Base-by-base conservation (phyloP, 306 rosid species). In the Cucurbita argyrosperma region DNA sequence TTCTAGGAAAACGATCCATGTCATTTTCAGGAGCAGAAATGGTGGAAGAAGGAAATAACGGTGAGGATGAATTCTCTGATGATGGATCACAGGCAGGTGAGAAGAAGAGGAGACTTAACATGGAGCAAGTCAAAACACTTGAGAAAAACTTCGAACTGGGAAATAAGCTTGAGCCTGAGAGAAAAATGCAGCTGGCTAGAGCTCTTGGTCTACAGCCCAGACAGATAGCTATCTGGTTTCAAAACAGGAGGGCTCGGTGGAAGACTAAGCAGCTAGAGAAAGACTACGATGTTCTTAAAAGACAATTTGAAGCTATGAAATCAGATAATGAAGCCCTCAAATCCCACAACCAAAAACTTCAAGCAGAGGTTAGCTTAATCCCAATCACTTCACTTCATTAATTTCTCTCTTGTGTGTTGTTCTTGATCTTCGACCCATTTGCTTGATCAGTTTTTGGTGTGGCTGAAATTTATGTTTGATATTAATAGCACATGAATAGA, bases 211-310 rank as follows among this genome's bases (percentile, higher is more conserved):
- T 76, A 8, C 79, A 76, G 54, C 79, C 79, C 0, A 63, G 79
- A n/a, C 79, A 76, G 23, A 76, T 76, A 51, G 79, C 79, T 38
- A 76, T 76, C 52, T 76, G 79, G 79, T 76, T 76, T 42, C 79
- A 76, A n/a, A 76, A 76, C 53, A 64, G 79, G 13, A 76, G 79
- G 56, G 79, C 79, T 4, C 14, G 79, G 10, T 76, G 79, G 79
- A 76, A 76, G 43, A 76, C 72, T 2, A 76, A 76, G 53, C 79
- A 76, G 11, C 62, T 76, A 3, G 79, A 76, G 30, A 76, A 76
- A 64, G 79, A 76, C 45, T 76, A 76, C 7, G 79, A 76, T 19
- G 63, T 62, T 12, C 79, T 76, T 47, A 76, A 76, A 8, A 63
- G 62, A 40, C 79, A 76, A 65, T 76, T 76, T 38, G 79, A 76